Percentiles rank a stretch among this genome's conserved stretches.
Conservation (phyloP, 139 green algal genomes). For the Cymbomonas tetramitiformis region DNA sequence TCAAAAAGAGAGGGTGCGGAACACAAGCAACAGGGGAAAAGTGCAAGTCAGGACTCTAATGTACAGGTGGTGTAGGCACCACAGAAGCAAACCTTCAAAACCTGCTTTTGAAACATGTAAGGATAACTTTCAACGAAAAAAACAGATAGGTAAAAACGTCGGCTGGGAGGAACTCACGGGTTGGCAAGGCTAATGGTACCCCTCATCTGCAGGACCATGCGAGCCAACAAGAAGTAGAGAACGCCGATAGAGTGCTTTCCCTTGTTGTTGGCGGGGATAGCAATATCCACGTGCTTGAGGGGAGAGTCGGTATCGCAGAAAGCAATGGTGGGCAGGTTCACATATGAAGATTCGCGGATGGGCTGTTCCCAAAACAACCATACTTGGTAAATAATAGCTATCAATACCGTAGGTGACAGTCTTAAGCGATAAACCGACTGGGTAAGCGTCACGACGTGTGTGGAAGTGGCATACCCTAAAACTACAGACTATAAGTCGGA, state of each 20-base stretch:
- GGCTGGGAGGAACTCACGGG: too few relatives aligned
- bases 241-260: slow-evolving; percentile 87
- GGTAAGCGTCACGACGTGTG: background rate
- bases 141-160: too few relatives aligned
- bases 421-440: background rate
- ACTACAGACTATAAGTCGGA: too few relatives aligned
- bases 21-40: too few relatives aligned
- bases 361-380: slow-evolving; percentile 56
- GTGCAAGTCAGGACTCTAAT: too few relatives aligned
- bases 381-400: background rate
- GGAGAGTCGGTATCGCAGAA: slow-evolving; percentile 98
- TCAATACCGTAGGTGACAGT: background rate
- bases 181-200: slow-evolving; percentile 53
- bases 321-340: slow-evolving; percentile 97
- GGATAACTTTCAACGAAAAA: too few relatives aligned
- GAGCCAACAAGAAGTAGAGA: slow-evolving; percentile 89
- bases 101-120: too few relatives aligned
- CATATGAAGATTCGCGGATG: slow-evolving; percentile 87
- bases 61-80: too few relatives aligned
- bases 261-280: slow-evolving; percentile 99
- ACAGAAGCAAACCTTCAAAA: too few relatives aligned
- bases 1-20: too few relatives aligned
- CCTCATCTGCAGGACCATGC: slow-evolving; percentile 95
- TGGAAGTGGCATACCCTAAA: background rate
- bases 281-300: slow-evolving; percentile 82